Evolutionary conservation across 495 filamentous ascomycete species (phyloP).

Genomic region (Halenospora varia): DNA sequence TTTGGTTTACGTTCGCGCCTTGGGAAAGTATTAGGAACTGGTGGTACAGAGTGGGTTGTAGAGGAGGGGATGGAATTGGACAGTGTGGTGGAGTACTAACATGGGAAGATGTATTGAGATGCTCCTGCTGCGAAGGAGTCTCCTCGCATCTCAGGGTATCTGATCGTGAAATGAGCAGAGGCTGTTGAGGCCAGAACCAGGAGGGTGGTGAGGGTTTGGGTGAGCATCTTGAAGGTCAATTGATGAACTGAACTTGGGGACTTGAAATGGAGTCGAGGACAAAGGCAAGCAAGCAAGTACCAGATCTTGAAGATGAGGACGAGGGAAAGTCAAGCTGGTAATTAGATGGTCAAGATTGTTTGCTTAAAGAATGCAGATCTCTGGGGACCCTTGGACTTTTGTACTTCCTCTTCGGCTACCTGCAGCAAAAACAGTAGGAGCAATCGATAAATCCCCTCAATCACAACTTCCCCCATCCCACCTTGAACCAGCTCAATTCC

Average conservation of each 20-base stretch:
- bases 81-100: slow-evolving; percentile 29
- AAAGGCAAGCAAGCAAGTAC: background rate
- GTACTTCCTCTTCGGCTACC: background rate
- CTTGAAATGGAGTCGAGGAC: background rate
- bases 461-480: background rate
- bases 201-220: slow-evolving; percentile 19
- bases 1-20: slow-evolving; percentile 52
- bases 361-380: background rate
- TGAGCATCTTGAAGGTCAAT: slow-evolving; percentile 28
- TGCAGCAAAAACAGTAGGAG: background rate
- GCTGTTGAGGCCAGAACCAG: slow-evolving; percentile 35
- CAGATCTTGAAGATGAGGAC: too few relatives aligned
- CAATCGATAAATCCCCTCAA: background rate
- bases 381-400: background rate
- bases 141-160: slow-evolving; percentile 54
- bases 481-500: background rate
- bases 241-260: background rate
- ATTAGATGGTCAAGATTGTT: too few relatives aligned
- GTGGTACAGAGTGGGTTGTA: too few relatives aligned
- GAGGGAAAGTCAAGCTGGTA: too few relatives aligned
- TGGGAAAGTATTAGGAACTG: slow-evolving; percentile 27
- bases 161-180: slow-evolving; percentile 53
- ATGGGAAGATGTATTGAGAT: slow-evolving; percentile 56
- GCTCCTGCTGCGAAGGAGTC: slow-evolving; percentile 37
- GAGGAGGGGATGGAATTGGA: background rate